Conservation (phyloP, 805 yeast species). For the Ogataea neopini region DNA sequence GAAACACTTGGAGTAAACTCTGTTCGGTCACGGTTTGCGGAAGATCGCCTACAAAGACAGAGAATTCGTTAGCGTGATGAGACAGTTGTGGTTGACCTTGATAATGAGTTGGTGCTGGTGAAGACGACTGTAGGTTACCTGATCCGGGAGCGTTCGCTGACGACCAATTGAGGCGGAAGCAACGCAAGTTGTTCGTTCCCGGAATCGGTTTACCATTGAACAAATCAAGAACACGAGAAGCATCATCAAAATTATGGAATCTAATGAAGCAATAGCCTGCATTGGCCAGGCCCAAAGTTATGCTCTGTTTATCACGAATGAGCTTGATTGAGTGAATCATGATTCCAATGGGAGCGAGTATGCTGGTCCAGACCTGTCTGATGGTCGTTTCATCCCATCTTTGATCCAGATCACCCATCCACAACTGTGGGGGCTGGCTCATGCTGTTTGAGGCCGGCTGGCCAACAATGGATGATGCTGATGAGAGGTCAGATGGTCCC, state of each 20-base stretch:
- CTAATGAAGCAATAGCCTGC: conserved; percentile 84
- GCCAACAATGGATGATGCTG: conserved; percentile 8
- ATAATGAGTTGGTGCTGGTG: conserved; percentile 12
- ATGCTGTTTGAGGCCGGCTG: conserved; percentile 8
- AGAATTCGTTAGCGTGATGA: conserved; percentile 43
- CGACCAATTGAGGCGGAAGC: conserved; percentile 81
- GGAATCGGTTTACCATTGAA: conserved; percentile 71
- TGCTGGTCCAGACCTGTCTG: conserved; percentile 62
- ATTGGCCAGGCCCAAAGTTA: conserved; percentile 39
- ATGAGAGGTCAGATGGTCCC: neutral
- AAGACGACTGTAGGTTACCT: conserved; percentile 17
- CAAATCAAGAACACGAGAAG: conserved; percentile 62
- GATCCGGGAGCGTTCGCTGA: conserved; percentile 36
- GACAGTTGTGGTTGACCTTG: conserved; percentile 9
- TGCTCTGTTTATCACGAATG: conserved; percentile 60
- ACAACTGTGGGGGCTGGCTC: conserved; percentile 45
- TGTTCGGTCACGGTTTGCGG: conserved; percentile 72
- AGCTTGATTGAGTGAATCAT: conserved; percentile 56
- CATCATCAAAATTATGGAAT: conserved; percentile 60
- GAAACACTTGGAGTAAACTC: conserved; percentile 63
- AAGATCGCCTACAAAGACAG: conserved; percentile 86
- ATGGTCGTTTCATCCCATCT: conserved; percentile 76
- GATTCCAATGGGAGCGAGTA: conserved; percentile 56
- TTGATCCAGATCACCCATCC: conserved; percentile 93
- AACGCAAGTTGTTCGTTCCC: conserved; percentile 50